Percentiles rank a stretch among this genome's conserved stretches.
Conservation (phyloP, 352 stramenopile genomes). For the Phytophthora parvispora region DNA sequence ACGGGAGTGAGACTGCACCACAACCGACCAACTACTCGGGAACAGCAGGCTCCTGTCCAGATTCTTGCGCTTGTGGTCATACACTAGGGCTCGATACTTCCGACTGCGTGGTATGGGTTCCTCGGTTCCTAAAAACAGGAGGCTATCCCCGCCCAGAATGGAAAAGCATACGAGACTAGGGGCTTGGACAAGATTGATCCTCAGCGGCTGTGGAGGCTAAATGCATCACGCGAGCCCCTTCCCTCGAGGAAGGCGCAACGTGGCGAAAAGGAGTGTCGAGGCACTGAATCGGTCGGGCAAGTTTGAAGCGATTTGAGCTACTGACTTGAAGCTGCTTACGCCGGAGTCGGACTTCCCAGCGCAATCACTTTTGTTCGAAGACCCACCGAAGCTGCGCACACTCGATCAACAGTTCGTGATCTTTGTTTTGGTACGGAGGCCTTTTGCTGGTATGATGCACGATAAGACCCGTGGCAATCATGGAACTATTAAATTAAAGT, state of each 20-base stretch:
- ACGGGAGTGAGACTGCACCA: conserved; percentile 1
- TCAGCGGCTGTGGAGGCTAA: conserved; percentile 9
- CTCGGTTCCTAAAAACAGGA: conserved; percentile 8
- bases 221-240: conserved; percentile 1
- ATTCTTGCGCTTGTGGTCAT: conserved; percentile 1
- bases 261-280: conserved; percentile 7
- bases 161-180: conserved; percentile 5
- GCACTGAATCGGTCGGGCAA: background rate
- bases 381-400: too few relatives aligned
- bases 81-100: too few relatives aligned
- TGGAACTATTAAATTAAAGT: background rate
- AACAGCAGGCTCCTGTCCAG: background rate
- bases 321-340: background rate
- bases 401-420: too few relatives aligned
- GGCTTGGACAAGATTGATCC: conserved; percentile 15
- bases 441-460: background rate
- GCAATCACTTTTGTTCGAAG: too few relatives aligned
- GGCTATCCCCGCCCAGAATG: conserved; percentile 25
- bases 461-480: background rate
- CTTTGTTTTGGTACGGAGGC: too few relatives aligned
- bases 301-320: background rate
- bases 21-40: background rate
- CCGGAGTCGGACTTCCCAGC: too few relatives aligned
- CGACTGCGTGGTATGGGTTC: conserved; percentile 10
- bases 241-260: background rate